Percentiles rank a stretch among this genome's conserved stretches.
Evolutionary conservation across 257 asterid species (phyloP).

Genomic region (Craterostigma plantagineum): DNA sequence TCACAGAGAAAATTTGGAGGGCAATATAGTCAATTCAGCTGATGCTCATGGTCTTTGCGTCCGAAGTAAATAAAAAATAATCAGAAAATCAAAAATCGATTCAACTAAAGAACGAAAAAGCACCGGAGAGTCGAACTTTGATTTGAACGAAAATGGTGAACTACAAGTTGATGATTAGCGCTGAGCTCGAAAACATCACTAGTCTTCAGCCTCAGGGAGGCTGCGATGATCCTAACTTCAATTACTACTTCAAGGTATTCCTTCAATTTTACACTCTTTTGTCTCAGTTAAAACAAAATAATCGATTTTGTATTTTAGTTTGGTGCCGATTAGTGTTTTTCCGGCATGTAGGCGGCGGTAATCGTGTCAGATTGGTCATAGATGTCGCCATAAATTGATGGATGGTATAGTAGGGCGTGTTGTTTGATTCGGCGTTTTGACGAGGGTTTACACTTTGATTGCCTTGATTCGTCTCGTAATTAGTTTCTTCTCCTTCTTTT

Average conservation of each 20-base stretch:
- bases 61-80: no score
- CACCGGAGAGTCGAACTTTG: background rate
- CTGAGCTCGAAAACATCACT: slow-evolving; percentile 47
- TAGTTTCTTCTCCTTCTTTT: no score
- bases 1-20: no score
- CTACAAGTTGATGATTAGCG: slow-evolving; percentile 31
- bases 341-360: background rate
- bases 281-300: no score
- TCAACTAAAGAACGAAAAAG: background rate
- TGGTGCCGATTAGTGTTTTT: background rate
- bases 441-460: background rate
- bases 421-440: background rate
- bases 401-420: background rate
- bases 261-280: background rate
- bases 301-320: no score
- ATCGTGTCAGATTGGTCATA: background rate
- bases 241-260: slow-evolving; percentile 36
- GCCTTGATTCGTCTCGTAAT: no score
- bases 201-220: slow-evolving; percentile 56
- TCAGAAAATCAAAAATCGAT: background rate
- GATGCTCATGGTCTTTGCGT: no score
- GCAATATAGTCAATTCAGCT: no score
- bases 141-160: slow-evolving; percentile 27
- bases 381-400: background rate
- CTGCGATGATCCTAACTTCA: slow-evolving; percentile 35